Conservation (phyloP, 2,329 filamentous ascomycete species). For the Aciculosporium take region DNA sequence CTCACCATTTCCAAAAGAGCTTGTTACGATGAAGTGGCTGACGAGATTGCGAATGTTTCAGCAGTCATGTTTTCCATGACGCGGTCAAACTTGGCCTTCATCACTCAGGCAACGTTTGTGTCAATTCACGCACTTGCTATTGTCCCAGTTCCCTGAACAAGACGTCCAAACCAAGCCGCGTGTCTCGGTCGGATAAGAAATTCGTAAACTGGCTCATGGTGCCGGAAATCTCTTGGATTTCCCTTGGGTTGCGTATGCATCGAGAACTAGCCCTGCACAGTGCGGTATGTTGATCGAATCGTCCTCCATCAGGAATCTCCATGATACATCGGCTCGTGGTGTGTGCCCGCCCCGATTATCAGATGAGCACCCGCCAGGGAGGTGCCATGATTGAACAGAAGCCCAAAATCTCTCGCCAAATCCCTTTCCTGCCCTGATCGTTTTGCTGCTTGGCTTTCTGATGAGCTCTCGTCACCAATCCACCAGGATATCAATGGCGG, state of each 20-base stretch:
- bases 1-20: too few species aligned
- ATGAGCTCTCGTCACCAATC: constrained; percentile 86
- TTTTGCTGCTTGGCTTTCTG: constrained; percentile 79
- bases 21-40: background rate
- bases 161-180: background rate
- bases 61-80: constrained; percentile 78
- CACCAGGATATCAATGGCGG: constrained; percentile 75
- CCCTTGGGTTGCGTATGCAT: background rate
- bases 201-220: background rate
- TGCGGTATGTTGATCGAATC: constrained; percentile 81
- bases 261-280: constrained; percentile 19
- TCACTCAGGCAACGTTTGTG: constrained; percentile 54
- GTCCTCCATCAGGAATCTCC: constrained; percentile 47
- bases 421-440: constrained; percentile 74
- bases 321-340: constrained; percentile 39
- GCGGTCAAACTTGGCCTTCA: constrained; percentile 58
- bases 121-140: constrained; percentile 49
- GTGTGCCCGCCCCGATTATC: constrained; percentile 19
- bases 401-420: constrained; percentile 69
- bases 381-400: constrained; percentile 41
- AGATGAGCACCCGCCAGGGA: constrained; percentile 33
- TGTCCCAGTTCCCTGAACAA: constrained; percentile 19
- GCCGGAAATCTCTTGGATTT: background rate
- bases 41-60: constrained; percentile 21
- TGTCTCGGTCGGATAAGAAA: background rate